Evolutionary conservation across 441 rosid genomes (phyloP).

Genomic region (Erodium trifolium): DNA sequence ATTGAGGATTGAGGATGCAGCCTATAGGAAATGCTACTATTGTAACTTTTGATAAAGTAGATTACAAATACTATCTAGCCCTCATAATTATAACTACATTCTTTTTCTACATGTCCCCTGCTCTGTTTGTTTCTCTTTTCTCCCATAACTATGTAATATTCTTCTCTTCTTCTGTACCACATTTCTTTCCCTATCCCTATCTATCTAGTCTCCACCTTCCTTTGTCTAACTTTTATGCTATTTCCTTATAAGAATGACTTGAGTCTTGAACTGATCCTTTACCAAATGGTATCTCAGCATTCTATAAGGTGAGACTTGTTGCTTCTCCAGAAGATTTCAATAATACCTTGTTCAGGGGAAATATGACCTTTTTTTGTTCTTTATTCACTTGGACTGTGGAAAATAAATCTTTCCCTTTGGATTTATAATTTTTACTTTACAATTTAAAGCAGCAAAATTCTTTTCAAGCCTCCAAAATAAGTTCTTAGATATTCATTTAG

Average conservation of each 20-base stretch:
- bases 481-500: too few relatives aligned
- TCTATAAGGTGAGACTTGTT: not conserved
- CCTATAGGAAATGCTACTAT: not conserved
- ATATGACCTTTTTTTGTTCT: too few relatives aligned
- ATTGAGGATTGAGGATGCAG: not conserved
- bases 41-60: not conserved
- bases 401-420: too few relatives aligned
- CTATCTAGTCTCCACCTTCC: not conserved
- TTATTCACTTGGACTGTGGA: too few relatives aligned
- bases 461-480: too few relatives aligned
- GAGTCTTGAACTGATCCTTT: not conserved
- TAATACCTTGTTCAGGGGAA: slow-evolving; percentile 2
- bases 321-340: not conserved
- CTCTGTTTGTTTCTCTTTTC: not conserved
- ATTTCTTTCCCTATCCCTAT: not conserved
- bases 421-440: too few relatives aligned
- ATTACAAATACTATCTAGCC: not conserved
- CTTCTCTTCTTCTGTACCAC: too few relatives aligned
- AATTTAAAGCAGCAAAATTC: too few relatives aligned
- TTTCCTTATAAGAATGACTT: not conserved
- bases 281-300: not conserved
- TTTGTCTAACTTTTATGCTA: not conserved
- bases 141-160: not conserved
- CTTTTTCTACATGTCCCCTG: not conserved
- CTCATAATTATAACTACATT: not conserved